A percentile compares a stretch with the other conserved stretches of the same genome.
Conservation (phyloP, 257 asterid species). For the Gentiana straminea region DNA sequence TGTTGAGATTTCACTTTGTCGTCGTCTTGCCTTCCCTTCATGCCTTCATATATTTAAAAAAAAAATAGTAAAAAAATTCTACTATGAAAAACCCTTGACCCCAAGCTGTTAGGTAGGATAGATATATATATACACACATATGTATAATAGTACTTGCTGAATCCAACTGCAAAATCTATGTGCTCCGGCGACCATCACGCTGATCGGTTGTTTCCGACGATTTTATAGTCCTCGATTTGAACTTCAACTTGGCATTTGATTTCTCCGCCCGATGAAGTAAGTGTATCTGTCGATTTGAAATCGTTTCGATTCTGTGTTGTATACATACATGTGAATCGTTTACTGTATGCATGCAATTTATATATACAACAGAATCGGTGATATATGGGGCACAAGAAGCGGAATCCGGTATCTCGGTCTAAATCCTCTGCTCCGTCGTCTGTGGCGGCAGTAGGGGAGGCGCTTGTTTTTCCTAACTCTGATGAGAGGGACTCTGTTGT, state of each 20-base stretch:
- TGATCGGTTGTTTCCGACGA: slow-evolving; percentile 9
- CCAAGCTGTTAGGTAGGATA: no score
- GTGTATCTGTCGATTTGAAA: slow-evolving; percentile 1
- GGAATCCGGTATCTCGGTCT: slow-evolving; percentile 30
- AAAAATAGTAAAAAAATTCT: no score
- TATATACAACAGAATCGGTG: slow-evolving; percentile 9
- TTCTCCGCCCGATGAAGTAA: slow-evolving; percentile 10
- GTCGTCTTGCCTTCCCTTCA: no score
- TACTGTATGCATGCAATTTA: slow-evolving; percentile 18
- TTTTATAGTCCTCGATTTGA: slow-evolving; percentile 3
- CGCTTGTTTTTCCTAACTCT: slow-evolving; percentile 6
- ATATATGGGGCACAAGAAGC: slow-evolving; percentile 43
- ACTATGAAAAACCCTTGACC: no score
- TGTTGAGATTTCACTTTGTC: no score
- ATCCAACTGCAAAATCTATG: no score
- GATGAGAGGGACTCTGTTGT: slow-evolving; percentile 1
- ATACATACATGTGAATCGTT: not conserved
- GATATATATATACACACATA: no score
- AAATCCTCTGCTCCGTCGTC: slow-evolving; percentile 23
- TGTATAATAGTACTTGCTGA: no score
- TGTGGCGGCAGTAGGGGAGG: not conserved
- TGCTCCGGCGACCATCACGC: not conserved
- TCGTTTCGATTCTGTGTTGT: not conserved
- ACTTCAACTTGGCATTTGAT: slow-evolving; percentile 11
- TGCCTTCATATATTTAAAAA: no score